phyloP scores from a whole-genome alignment of 2,329 filamentous ascomycete species.

The Cladosporium oxysporum region DNA sequence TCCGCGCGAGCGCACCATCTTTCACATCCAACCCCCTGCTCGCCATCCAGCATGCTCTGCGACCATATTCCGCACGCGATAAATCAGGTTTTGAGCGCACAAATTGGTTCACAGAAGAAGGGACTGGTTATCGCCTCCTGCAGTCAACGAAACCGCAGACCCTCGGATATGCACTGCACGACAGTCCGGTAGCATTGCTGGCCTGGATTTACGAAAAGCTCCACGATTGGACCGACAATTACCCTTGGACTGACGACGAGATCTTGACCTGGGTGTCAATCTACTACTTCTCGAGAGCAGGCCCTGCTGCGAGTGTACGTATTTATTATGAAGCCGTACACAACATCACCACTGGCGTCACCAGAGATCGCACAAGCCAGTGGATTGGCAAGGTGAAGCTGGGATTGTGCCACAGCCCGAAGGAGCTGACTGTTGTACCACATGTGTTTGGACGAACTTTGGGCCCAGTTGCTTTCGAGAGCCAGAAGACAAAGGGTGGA shows the following conservation, averaged over 20 bases:
- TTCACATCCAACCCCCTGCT: slow-evolving; percentile 57
- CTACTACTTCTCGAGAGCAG: slow-evolving; percentile 70
- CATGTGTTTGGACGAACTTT: slow-evolving; percentile 60
- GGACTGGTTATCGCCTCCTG: slow-evolving; percentile 59
- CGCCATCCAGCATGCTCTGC: slow-evolving; percentile 57
- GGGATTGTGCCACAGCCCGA: slow-evolving; percentile 59
- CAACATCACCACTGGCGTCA: slow-evolving; percentile 27
- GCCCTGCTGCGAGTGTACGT: slow-evolving; percentile 65
- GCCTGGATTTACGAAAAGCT: slow-evolving; percentile 83
- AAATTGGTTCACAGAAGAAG: slow-evolving; percentile 60
- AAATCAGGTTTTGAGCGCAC: slow-evolving; percentile 54
- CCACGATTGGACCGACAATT: slow-evolving; percentile 72
- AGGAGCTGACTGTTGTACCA: slow-evolving; percentile 58
- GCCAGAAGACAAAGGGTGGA: slow-evolving; percentile 51
- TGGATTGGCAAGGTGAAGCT: slow-evolving; percentile 53
- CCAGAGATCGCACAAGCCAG: slow-evolving; percentile 40
- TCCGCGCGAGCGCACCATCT: slow-evolving; percentile 52
- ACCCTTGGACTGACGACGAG: slow-evolving; percentile 75
- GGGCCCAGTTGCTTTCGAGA: slow-evolving; percentile 60
- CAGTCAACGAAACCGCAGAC: slow-evolving; percentile 74
- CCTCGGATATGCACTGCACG: slow-evolving; percentile 66
- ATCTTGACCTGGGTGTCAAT: slow-evolving; percentile 73
- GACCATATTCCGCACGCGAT: slow-evolving; percentile 56
- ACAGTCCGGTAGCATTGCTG: slow-evolving; percentile 69
- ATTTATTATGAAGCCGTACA: slow-evolving; percentile 73